Evolutionary conservation across 2,329 filamentous ascomycete genomes (phyloP), one percentile per base, ranked within the genome.

Genomic region (Pyrenophora seminiperda): DNA sequence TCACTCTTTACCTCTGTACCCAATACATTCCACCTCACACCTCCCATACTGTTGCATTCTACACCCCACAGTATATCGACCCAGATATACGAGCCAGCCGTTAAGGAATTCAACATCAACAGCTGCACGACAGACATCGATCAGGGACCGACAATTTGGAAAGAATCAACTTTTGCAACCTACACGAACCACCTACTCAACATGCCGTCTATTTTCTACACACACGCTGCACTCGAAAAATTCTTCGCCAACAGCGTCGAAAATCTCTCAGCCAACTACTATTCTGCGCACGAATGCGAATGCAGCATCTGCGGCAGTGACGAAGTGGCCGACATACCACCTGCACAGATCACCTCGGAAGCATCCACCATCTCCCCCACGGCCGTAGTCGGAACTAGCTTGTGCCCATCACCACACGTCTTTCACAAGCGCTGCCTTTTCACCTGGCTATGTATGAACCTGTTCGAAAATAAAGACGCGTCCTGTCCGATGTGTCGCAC

Each of bases 401-500:
- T 14, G 11, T 47, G 20, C 31, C 11, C 2, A 11, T 31, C 14
- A 13, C 42, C 36, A 4, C 44, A 47, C 9, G 15, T 30, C 10
- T 47, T 40, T 20, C 13, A 47, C 29, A 33, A 40, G 29, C 44
- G 40, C 6, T 40, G 29, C 15, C 14, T 47, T 22, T 13, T 17
- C 19, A 33, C 13, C 9, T 47, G 44, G 30, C 29, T 47, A 15
- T 14, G 19, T 11, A 31, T 17, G 18, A 33, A 41, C 6, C 36
- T 47, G n/a, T 10, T 2, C 30, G 14, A 19, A 15, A 13, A 32
- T 15, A 15, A 20, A 30, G 17, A 47, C 13, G 37, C 20, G 7
- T 34, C 44, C 14, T 47, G 44, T 13, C 37, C 36, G 3, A 18
- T 22, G 29, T 47, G 37, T 17, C 44, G 44, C 4, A 10, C 17